Evolutionary conservation across 1,139 yeast genomes (phyloP).

Genomic region (Protomyces arabidopsidicola): DNA sequence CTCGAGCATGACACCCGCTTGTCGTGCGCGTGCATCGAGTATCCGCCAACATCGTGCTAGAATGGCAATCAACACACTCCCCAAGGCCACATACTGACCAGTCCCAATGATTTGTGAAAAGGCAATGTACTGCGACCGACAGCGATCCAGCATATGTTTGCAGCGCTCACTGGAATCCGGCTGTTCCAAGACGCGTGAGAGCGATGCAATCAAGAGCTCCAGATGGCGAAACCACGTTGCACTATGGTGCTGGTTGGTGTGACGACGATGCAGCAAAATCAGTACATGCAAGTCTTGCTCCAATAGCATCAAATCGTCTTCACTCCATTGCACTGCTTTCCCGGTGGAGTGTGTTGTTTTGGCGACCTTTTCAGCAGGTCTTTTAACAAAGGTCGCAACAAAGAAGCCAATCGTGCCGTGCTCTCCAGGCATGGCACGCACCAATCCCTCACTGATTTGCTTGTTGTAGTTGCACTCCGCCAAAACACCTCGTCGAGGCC

Average conservation of each 20-base stretch:
- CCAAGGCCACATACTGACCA: conserved; percentile 23
- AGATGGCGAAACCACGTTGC: conserved; percentile 17
- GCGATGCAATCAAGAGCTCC: neutral
- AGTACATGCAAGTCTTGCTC: conserved; percentile 5
- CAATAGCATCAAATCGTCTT: neutral
- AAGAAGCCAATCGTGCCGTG: conserved; percentile 98
- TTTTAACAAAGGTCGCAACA: conserved; percentile 68
- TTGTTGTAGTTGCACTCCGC: conserved; percentile 37
- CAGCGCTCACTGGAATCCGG: neutral
- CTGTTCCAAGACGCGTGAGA: conserved; percentile 2
- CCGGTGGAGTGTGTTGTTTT: neutral
- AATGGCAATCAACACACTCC: conserved; percentile 12
- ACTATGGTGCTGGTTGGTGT: conserved; percentile 16
- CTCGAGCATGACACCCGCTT: neutral
- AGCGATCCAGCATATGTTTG: neutral
- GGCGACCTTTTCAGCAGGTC: neutral
- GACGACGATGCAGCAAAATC: conserved; percentile 10
- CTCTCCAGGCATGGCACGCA: conserved; percentile 73
- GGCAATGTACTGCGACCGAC: neutral
- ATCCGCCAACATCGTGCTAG: conserved; percentile 14
- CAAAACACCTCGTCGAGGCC: conserved; percentile 80
- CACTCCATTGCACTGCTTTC: neutral
- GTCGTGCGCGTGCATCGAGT: neutral
- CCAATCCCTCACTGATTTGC: conserved; percentile 74
- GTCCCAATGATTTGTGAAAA: conserved; percentile 21